Evolutionary conservation across 169 alveolate species (phyloP).

Genomic region (Babesia bovis): DNA sequence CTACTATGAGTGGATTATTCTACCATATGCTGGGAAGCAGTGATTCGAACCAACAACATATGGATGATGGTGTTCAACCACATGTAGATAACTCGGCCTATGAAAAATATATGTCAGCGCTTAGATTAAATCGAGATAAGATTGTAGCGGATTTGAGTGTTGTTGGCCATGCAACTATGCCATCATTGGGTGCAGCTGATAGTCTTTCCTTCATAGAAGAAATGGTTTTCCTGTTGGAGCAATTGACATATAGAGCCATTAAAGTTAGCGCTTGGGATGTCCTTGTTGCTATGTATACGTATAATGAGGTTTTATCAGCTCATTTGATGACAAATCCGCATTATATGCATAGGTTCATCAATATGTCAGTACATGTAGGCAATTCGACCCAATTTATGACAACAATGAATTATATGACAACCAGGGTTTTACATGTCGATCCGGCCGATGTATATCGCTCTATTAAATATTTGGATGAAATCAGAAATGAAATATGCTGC

Average conservation of each 20-base stretch:
- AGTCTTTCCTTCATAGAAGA: slow-evolving; percentile 31
- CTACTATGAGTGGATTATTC: slow-evolving; percentile 42
- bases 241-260: slow-evolving; percentile 50
- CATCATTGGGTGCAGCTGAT: neutral
- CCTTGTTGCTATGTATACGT: slow-evolving; percentile 43
- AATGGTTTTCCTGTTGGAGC: slow-evolving; percentile 51
- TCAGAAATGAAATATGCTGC: too few species aligned
- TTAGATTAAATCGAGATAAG: neutral
- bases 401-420: slow-evolving; percentile 15
- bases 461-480: neutral
- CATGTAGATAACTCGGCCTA: neutral
- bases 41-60: neutral
- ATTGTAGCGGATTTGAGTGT: neutral
- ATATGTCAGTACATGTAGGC: slow-evolving; percentile 26
- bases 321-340: slow-evolving; percentile 53
- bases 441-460: neutral
- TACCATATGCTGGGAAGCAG: neutral
- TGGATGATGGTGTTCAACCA: neutral
- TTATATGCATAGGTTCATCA: slow-evolving; percentile 61
- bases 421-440: neutral
- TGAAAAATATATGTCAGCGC: neutral
- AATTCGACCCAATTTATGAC: slow-evolving; percentile 35
- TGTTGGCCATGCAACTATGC: neutral
- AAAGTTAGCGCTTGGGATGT: slow-evolving; percentile 55
- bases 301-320: slow-evolving; percentile 41